Evolutionary conservation across 2,329 filamentous ascomycete genomes (phyloP), one percentile per base, ranked within the genome.

Genomic region (Cytospora schulzeri): DNA sequence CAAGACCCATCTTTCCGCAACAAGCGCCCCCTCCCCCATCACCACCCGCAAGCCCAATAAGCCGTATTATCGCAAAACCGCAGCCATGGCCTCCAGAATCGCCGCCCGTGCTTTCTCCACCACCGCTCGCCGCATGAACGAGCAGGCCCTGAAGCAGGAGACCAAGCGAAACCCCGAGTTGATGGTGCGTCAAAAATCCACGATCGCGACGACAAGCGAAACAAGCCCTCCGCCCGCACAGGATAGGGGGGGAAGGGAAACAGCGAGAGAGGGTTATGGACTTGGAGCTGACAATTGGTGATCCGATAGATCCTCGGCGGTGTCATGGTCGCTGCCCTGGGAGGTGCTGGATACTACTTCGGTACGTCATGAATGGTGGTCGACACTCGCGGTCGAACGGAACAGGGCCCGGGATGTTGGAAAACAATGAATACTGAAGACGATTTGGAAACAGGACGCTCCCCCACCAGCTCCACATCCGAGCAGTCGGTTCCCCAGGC

Each of bases 321-420:
- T 75, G 89, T 98, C 77, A 97, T 98, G 92, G 88, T 90, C 73
- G 89, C 89, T 77, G 91, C 92, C 73, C 91, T 97, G 75, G 88
- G 89, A 74, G 88, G 95, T 73, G 94, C 92, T 71, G 94, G 94
- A 76, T 96, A 89, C 88, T 92, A 93, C 82, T 91, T 95, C 73
- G 90, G 90, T 91, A 85, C 76, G 79, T 70, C 66, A 61, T 59
- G 53, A 57, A n/a, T 17, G 50, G 38, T 31, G 35, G 29, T 29
- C 63, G 22, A n/a, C 22, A n/a, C n/a, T n/a, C n/a, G n/a, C n/a
- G n/a, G n/a, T n/a, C n/a, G n/a, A n/a, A n/a, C n/a, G n/a, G n/a
- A n/a, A n/a, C n/a, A n/a, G n/a, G n/a, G n/a, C n/a, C n/a, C n/a
- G n/a, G n/a, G n/a, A n/a, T n/a, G n/a, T 38, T 11, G 8, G 31